phyloP scores from a whole-genome alignment of 2,329 filamentous ascomycete genomes.

The Ceratocystis destructans region DNA sequence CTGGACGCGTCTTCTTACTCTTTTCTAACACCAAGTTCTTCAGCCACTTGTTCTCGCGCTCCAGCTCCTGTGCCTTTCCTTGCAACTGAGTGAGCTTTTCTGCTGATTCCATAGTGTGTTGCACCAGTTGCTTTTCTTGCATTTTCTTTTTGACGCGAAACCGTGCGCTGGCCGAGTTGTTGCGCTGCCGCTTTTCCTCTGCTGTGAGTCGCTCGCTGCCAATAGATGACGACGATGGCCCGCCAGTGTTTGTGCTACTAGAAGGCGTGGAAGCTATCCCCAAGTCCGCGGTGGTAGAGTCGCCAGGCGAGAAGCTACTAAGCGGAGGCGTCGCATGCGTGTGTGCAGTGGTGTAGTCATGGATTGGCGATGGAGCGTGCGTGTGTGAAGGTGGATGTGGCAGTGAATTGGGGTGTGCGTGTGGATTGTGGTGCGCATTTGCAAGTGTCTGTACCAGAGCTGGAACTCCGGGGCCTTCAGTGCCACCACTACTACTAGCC shows the following conservation, averaged over 20 bases:
- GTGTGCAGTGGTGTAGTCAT: background rate
- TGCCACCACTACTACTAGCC: background rate
- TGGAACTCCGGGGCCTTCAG: background rate
- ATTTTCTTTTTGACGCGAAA: constrained; percentile 60
- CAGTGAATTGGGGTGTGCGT: background rate
- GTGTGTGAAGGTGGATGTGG: background rate
- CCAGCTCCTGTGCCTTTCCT: constrained; percentile 39
- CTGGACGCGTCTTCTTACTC: constrained; percentile 16
- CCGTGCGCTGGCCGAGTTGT: constrained; percentile 52
- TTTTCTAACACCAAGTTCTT: constrained; percentile 47
- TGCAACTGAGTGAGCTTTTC: constrained; percentile 46
- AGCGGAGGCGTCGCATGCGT: background rate
- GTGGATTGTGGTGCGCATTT: background rate
- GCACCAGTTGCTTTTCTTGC: constrained; percentile 49
- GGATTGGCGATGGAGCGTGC: background rate
- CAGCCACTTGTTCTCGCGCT: constrained; percentile 48
- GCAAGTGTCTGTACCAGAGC: background rate
- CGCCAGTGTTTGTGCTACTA: background rate
- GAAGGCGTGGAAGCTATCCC: background rate
- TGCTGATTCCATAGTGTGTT: constrained; percentile 45
- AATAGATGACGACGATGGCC: background rate
- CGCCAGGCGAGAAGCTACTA: background rate
- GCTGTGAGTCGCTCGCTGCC: constrained; percentile 22
- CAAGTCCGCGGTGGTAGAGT: background rate
- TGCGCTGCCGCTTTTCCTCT: constrained; percentile 53